Base-by-base conservation (phyloP, 805 yeast species). In the Saccharomycopsis schoenii region DNA sequence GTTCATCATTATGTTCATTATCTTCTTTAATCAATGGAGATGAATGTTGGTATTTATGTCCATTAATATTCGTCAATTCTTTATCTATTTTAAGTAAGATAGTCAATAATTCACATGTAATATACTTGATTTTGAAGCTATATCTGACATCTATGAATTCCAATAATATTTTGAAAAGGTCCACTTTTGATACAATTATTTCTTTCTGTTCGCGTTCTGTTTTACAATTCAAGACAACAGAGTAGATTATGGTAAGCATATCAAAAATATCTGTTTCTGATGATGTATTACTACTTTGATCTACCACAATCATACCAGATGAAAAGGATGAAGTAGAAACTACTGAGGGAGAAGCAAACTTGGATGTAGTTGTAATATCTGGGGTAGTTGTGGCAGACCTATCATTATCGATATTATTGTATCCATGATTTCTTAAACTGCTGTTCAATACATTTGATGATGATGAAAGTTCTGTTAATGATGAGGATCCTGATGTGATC, bases 41-140 rank as follows among this genome's bases (percentile, higher is more conserved):
- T 12, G 5, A 10, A 11, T 47, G 5, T 12, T 56, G 55, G 29
- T 34, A 8, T 6, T 47, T 47, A 2, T 24, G 52, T 4, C 52
- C 52, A 10, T 15, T 47, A 15, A 47, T 9, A 47, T 14, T 47
- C 10, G 52, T 47, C 11, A 61, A 21, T 24, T 59, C 65, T 50
- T 61, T 63, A 70, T 88, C 96, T 63, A 88, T 82, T 67, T 86
- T 86, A 75, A 88, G 88, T 12, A 88, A 76, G 72, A 88, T 81
- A 0, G 79, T 76, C 1, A 70, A 68, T 11, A 71, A 59, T 1
- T 73, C 74, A 29, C 64, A 61, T 25, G 64, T 51, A 40, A 63
- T 61, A 25, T 61, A 61, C 29, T 63, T 34, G 10, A 56, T 55
- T 55, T 63, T 63, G 60, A 63, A 58, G 37, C 58, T 58, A 40